Evolutionary conservation across 164 flowering plant species (phyloP), one percentile per base, ranked within the genome.

Genomic region (Magnolia officinalis): DNA sequence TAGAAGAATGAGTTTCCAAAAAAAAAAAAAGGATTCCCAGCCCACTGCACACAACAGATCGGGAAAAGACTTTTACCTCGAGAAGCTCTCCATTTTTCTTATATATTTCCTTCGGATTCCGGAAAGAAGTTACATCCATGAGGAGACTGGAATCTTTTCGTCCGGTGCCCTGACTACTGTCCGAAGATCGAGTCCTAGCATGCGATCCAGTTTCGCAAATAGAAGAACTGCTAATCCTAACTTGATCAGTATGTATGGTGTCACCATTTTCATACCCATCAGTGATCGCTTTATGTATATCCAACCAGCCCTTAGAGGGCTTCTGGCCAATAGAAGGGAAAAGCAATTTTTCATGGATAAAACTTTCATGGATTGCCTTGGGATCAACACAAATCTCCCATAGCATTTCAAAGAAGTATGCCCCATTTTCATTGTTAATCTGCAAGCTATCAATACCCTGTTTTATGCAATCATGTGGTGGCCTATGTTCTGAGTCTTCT

Each of bases 11-110:
- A 11, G 21, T n/a, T 19, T 19, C 19, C 21, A 70, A 49, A 26
- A 37, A 37, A 31, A 31, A 31, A 37, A 37, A 37, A 37, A 70
- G 20, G 58, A 70, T 70, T 8, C 72, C 49, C 50, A 16, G 49
- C 19, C 49, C 55, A 70, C 23, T 11, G 14, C 45, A 49, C 23
- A 70, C 55, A 49, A n/a, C n/a, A 21, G 24, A 16, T 11, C 75
- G 18, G 67, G 58, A 10, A 72, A 65, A 80, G 63, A 20, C 79
- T 37, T 50, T 78, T 84, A 91, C 99, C 98, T 96, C 98, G 69
- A 96, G 74, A 58, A 94, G 92, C 80, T 96, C 98, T 79, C 99
- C 99, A 84, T 81, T 93, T 86, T 86, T 88, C 86, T 81, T 91
- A 77, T 79, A 83, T 70, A 91, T 79, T 79, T 91, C 98, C 83